phyloP scores from a whole-genome alignment of 2,329 filamentous ascomycete genomes.

The Ascochyta clinopodiicola region DNA sequence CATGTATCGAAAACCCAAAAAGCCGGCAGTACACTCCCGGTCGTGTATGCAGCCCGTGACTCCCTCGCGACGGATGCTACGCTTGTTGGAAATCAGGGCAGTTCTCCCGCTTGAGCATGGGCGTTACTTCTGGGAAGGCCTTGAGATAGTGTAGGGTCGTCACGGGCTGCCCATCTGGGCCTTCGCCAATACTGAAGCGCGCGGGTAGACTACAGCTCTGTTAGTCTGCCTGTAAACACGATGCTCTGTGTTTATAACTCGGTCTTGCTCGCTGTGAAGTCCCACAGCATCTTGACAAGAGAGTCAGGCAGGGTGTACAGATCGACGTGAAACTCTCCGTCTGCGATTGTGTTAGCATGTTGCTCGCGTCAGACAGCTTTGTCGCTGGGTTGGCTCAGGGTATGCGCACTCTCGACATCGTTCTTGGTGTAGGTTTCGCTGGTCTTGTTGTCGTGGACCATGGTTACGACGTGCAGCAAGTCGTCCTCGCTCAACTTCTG shows the following conservation, averaged over 20 bases:
- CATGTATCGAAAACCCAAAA: neutral
- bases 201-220: neutral
- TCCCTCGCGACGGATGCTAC: neutral
- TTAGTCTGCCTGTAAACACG: constrained; percentile 3
- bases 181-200: neutral
- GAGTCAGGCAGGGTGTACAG: constrained; percentile 93
- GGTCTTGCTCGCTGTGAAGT: constrained; percentile 65
- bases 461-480: constrained; percentile 90
- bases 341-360: constrained; percentile 54
- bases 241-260: constrained; percentile 34
- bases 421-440: constrained; percentile 96
- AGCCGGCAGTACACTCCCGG: neutral
- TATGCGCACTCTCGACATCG: constrained; percentile 85
- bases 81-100: neutral
- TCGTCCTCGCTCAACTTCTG: constrained; percentile 92
- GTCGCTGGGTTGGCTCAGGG: neutral
- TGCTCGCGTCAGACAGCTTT: neutral
- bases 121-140: neutral
- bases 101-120: neutral
- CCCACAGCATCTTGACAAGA: constrained; percentile 94
- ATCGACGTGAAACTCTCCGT: constrained; percentile 97
- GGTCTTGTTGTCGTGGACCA: constrained; percentile 97
- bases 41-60: neutral
- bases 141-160: neutral
- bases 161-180: neutral